Evolutionary conservation across 306 rosid genomes (phyloP).

Genomic region (Luffa aegyptiaca): DNA sequence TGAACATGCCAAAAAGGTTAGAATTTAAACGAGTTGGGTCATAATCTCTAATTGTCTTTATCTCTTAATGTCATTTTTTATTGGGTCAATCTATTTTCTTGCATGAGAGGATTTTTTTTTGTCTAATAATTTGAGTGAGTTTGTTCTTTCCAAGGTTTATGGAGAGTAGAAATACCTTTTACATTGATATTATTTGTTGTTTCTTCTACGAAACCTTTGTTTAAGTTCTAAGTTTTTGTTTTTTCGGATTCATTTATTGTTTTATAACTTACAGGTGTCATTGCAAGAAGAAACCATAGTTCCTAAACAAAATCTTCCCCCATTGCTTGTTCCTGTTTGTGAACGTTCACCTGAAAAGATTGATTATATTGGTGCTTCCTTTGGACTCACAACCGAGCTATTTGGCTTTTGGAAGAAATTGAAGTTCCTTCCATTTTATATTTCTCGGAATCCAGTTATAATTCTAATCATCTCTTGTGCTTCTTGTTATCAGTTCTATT

Average conservation of each 20-base stretch:
- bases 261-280: background rate
- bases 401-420: background rate
- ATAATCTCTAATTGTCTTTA: background rate
- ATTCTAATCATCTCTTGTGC: background rate
- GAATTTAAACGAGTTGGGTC: background rate
- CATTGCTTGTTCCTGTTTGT: background rate
- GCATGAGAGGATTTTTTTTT: background rate
- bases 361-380: background rate
- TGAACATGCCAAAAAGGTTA: background rate
- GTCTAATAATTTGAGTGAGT: too few relatives aligned
- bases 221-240: too few relatives aligned
- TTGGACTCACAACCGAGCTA: background rate
- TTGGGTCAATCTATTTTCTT: too few relatives aligned
- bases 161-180: background rate
- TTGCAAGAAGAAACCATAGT: background rate
- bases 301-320: background rate
- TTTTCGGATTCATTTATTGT: too few relatives aligned
- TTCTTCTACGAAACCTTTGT: background rate
- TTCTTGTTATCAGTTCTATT: background rate
- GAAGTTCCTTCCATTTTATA: background rate
- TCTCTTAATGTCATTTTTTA: background rate
- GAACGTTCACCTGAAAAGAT: background rate
- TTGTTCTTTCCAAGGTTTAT: background rate
- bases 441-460: background rate
- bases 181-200: background rate